Percentiles rank a stretch among this genome's conserved stretches.
phyloP scores from a whole-genome alignment of 208 protist species.

The Novymonas esmeraldas region DNA sequence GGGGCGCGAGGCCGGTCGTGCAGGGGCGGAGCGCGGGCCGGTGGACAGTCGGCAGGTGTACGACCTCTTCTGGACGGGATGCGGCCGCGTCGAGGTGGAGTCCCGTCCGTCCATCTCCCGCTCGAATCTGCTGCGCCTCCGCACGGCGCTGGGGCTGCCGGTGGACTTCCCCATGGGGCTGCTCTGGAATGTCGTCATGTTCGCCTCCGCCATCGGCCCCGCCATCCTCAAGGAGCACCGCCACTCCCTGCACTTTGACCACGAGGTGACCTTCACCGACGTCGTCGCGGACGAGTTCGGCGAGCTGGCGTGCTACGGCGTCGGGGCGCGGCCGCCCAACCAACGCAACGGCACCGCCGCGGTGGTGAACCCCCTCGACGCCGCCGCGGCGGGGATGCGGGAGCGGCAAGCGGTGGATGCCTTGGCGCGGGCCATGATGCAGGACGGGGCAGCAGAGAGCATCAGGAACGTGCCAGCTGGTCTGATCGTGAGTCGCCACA shows the following conservation, averaged over 20 bases:
- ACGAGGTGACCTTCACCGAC: constrained; percentile 50
- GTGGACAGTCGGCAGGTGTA: constrained; percentile 30
- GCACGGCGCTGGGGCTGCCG: constrained; percentile 48
- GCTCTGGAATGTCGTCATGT: constrained; percentile 80
- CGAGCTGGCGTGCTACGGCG: constrained; percentile 39
- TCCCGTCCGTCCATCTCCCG: constrained; percentile 49
- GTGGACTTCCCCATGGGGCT: constrained; percentile 53
- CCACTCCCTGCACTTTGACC: constrained; percentile 33
- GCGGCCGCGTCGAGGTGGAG: constrained; percentile 81
- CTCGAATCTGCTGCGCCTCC: constrained; percentile 43
- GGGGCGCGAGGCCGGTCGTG: background rate
- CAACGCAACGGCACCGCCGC: background rate
- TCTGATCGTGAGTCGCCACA: background rate
- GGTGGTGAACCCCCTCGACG: constrained; percentile 21
- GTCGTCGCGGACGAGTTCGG: constrained; percentile 44
- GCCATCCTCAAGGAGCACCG: constrained; percentile 43
- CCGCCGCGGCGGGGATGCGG: constrained; percentile 5
- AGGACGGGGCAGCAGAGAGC: background rate
- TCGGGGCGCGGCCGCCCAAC: constrained; percentile 17
- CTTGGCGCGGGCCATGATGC: background rate
- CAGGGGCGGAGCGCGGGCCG: background rate
- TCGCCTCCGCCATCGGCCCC: constrained; percentile 50
- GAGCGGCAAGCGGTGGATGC: constrained; percentile 4
- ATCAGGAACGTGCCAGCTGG: too few species aligned
- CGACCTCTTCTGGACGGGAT: constrained; percentile 67